Evolutionary conservation across 768 basidiomycete genomes (phyloP), one percentile per base, ranked within the genome.

Genomic region (Leccinum imitatum): DNA sequence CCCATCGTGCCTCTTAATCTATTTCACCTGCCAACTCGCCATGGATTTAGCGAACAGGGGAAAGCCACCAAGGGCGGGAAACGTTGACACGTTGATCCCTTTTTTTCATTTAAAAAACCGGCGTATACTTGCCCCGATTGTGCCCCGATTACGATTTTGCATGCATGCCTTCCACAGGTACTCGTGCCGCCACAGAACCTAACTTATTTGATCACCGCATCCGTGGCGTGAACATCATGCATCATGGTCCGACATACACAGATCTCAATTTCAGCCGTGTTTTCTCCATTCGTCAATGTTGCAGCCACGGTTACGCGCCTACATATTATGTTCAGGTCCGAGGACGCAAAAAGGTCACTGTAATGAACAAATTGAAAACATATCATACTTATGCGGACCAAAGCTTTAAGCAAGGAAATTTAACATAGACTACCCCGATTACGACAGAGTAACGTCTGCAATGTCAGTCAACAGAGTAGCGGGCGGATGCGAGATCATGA

Each of bases 381-480:
- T 66, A 69, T 61, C 65, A 69, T 70, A 70, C 59, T 66, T 35
- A 54, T 58, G 69, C 56, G 31, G 57, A 58, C 50, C 48, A 21
- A 50, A 50, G 59, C 31, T 58, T 59, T 59, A 52, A 61, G 56
- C 62, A 52, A 54, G 13, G 50, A 56, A 57, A 67, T 57, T 67
- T 57, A 69, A 64, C 60, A 63, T 62, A 59, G n/a, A 11, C 54
- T 59, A 61, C 57, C 52, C 56, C 23, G 60, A 19, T 54, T 55
- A 52, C 44, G 48, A 54, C 59, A 53, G 58, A 47, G 59, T 50
- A 59, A 58, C n/a, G 50, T 61, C 67, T 61, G 63, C 69, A 59
- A 65, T 46, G 53, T 59, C 46, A 23, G 59, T 56, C 44, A 59
- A 56, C 50, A 58, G 56, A 63, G 53, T 33, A 46, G 54, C 23